Conservation (phyloP, 2,329 filamentous ascomycete genomes). For the Neospermospora avenae region DNA sequence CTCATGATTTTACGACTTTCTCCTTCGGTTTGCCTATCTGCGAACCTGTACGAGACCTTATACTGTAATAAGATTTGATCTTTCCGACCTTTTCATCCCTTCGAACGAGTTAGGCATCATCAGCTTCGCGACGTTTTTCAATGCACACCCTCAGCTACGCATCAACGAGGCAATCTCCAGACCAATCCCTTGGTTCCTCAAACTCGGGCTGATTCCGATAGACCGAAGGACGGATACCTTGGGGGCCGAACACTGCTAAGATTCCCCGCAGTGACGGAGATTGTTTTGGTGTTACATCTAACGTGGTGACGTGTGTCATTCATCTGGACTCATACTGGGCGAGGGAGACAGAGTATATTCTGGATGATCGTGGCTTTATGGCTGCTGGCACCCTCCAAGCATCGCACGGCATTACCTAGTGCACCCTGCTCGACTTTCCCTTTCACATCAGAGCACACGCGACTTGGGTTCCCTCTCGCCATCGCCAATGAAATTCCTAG, state of each 20-base stretch:
- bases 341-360: background rate
- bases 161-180: background rate
- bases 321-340: background rate
- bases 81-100: background rate
- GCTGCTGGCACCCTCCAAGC: background rate
- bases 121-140: background rate
- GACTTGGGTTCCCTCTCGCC: too few relatives aligned
- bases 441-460: background rate
- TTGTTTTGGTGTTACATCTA: conserved; percentile 3
- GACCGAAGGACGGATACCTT: background rate
- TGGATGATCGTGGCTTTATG: background rate
- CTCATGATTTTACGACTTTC: background rate
- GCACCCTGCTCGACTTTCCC: background rate
- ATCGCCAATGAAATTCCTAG: background rate
- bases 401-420: background rate
- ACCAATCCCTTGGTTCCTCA: background rate
- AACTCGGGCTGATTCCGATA: background rate
- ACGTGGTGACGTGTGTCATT: background rate
- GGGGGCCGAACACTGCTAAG: background rate
- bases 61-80: background rate
- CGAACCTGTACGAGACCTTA: background rate
- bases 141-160: too few relatives aligned
- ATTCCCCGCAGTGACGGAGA: background rate
- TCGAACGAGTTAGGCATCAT: background rate
- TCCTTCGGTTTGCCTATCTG: background rate